These are phyloP conservation scores for Brassica nigra DNA, from an alignment of 345 rosid species.

Conservation along the genomic window DNA sequence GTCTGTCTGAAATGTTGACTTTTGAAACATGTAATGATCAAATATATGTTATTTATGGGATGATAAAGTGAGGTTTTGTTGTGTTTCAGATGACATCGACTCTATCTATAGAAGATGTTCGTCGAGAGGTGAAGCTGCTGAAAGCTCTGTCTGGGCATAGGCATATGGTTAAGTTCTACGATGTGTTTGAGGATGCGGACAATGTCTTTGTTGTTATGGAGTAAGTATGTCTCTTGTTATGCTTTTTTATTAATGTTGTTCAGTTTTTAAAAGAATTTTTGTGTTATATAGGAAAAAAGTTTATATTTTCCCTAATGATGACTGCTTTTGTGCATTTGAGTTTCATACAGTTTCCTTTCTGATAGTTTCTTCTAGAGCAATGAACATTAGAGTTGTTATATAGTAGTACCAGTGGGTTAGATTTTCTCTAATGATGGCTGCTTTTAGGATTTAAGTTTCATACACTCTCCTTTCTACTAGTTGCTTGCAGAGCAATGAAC, in stretches of 20 bases:
- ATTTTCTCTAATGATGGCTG: neutral
- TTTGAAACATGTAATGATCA: neutral
- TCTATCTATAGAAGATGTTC: conserved; percentile 85
- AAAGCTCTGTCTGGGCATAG: conserved; percentile 78
- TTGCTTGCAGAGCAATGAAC: neutral
- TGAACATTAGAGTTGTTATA: neutral
- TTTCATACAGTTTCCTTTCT: neutral
- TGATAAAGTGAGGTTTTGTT: neutral
- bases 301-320: neutral
- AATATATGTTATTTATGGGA: too few species aligned
- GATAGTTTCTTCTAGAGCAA: neutral
- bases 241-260: neutral
- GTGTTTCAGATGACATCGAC: conserved; percentile 85
- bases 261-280: neutral
- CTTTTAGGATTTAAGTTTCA: too few species aligned
- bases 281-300: neutral
- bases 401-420: neutral
- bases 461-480: neutral
- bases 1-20: conserved; percentile 34
- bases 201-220: conserved; percentile 89
- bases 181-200: conserved; percentile 77
- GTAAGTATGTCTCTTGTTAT: conserved; percentile 52
- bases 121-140: conserved; percentile 87
- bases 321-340: neutral
- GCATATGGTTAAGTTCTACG: conserved; percentile 77